phyloP scores from a whole-genome alignment of 352 stramenopile genomes.

The Globisporangium parvum region DNA sequence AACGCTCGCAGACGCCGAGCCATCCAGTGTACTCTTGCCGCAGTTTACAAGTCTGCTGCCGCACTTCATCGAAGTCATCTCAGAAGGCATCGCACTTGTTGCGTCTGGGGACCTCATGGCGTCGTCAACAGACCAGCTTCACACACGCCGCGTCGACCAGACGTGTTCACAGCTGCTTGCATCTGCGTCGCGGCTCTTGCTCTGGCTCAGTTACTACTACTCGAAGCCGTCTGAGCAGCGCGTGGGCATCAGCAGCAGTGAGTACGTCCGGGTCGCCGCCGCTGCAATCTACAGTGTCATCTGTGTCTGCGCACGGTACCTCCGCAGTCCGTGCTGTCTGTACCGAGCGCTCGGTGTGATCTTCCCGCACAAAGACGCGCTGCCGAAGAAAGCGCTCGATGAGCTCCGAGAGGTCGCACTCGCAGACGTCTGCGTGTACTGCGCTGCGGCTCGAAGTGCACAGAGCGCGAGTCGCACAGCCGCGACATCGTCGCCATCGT shows the following conservation, averaged over 20 bases:
- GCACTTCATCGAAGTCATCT: slow-evolving; percentile 52
- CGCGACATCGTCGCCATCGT: not conserved
- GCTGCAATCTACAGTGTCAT: slow-evolving; percentile 74
- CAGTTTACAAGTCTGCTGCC: slow-evolving; percentile 38
- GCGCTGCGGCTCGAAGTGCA: slow-evolving; percentile 13
- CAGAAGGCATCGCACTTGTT: slow-evolving; percentile 43
- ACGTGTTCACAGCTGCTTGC: slow-evolving; percentile 55
- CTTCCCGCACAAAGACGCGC: slow-evolving; percentile 61
- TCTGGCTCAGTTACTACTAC: slow-evolving; percentile 69
- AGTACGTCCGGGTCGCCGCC: slow-evolving; percentile 57
- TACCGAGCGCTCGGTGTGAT: slow-evolving; percentile 53
- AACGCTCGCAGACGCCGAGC: not conserved
- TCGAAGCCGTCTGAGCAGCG: slow-evolving; percentile 30
- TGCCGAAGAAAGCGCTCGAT: slow-evolving; percentile 48
- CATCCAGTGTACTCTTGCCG: slow-evolving; percentile 6
- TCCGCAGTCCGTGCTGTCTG: slow-evolving; percentile 65
- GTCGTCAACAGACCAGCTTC: slow-evolving; percentile 36
- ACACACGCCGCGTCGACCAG: slow-evolving; percentile 62
- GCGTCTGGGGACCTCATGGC: slow-evolving; percentile 50
- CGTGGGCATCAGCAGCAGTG: slow-evolving; percentile 24
- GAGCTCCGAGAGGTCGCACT: slow-evolving; percentile 46
- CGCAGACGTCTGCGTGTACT: slow-evolving; percentile 50
- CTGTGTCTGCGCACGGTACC: slow-evolving; percentile 54
- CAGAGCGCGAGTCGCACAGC: not conserved
- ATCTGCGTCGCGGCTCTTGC: slow-evolving; percentile 40